A percentile compares a stretch with the other conserved stretches of the same genome.
These are phyloP conservation scores for Botryosphaeria dothidea DNA, from an alignment of 2,329 filamentous ascomycete genomes.

Conservation along the genomic window DNA sequence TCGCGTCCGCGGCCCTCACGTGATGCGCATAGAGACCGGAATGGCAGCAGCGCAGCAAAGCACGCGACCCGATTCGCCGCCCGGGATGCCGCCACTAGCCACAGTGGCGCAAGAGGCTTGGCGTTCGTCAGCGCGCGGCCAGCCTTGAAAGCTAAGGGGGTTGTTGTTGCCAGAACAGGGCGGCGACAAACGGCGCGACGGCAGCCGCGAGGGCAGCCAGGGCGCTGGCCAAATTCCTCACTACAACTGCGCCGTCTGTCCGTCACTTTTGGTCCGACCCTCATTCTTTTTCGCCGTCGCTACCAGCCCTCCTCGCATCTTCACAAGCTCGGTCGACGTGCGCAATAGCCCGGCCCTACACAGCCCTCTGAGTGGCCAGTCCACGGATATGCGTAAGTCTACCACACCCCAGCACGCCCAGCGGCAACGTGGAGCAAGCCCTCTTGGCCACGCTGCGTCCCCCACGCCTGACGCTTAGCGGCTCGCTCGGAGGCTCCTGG, in stretches of 20 bases:
- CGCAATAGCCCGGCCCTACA: not conserved
- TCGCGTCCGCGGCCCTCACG: not conserved
- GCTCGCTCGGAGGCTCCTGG: slow-evolving; percentile 10
- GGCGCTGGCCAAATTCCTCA: not conserved
- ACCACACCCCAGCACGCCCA: slow-evolving; percentile 1
- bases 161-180: not conserved
- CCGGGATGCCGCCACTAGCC: not conserved
- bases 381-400: slow-evolving; percentile 15
- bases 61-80: not conserved
- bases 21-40: no score
- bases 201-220: not conserved
- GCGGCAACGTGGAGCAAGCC: slow-evolving; percentile 18
- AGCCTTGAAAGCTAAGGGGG: not conserved
- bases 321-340: slow-evolving; percentile 1
- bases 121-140: not conserved
- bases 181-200: not conserved
- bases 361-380: slow-evolving; percentile 17
- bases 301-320: not conserved
- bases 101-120: not conserved
- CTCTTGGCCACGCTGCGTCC: slow-evolving; percentile 14
- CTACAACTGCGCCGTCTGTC: not conserved
- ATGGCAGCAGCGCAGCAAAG: not conserved
- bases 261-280: not conserved
- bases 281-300: not conserved
- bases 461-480: slow-evolving; percentile 2